Conservation (phyloP, 768 basidiomycete genomes). For the Cantharellus anzutake region DNA sequence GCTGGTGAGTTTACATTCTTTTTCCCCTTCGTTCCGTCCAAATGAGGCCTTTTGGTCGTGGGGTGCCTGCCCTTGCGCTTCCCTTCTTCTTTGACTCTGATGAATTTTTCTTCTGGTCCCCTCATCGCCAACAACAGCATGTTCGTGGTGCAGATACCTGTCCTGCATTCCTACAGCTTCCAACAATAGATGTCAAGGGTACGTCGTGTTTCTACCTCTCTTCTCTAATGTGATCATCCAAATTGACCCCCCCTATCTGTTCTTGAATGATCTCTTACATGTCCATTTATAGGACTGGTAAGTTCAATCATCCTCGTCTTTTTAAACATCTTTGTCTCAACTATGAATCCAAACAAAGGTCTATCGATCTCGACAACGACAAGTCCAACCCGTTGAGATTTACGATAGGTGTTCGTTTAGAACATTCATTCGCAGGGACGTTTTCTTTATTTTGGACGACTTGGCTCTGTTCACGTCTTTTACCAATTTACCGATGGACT, state of each 20-base stretch:
- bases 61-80: background rate
- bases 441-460: too few species aligned
- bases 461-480: too few species aligned
- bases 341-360: background rate
- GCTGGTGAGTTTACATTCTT: slow-evolving; percentile 33
- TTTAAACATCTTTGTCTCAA: too few species aligned
- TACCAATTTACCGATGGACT: too few species aligned
- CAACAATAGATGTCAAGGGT: slow-evolving; percentile 21
- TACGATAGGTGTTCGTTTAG: too few species aligned
- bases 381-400: background rate
- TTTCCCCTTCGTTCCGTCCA: too few species aligned
- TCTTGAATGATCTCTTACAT: background rate
- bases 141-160: slow-evolving; percentile 73
- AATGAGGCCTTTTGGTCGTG: background rate
- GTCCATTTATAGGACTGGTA: background rate
- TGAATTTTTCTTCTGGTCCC: background rate
- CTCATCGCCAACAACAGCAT: slow-evolving; percentile 30
- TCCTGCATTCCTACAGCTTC: slow-evolving; percentile 66
- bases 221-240: background rate
- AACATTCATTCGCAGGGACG: too few species aligned
- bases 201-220: slow-evolving; percentile 10
- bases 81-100: background rate
- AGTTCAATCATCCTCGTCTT: too few species aligned
- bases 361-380: background rate
- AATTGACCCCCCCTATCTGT: background rate